Evolutionary conservation across 2,329 filamentous ascomycete genomes (phyloP).

Genomic region (Xylariaceae sp.): DNA sequence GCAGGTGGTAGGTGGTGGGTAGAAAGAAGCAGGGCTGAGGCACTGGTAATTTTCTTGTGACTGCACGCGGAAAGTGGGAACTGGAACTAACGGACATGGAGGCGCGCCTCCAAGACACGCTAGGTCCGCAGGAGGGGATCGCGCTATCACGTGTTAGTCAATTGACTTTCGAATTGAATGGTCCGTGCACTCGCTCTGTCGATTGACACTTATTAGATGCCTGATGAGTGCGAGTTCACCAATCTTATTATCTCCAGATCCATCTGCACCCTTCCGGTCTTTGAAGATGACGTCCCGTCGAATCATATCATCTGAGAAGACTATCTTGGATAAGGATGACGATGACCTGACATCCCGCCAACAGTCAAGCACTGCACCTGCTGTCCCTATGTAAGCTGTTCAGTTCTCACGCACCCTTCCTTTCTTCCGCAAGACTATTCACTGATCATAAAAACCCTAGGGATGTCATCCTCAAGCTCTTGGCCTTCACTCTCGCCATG

Average conservation of each 20-base stretch:
- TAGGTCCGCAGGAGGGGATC: slow-evolving; percentile 12
- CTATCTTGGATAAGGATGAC: slow-evolving; percentile 59
- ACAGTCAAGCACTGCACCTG: slow-evolving; percentile 67
- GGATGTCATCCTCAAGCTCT: slow-evolving; percentile 82
- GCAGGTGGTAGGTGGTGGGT: no score
- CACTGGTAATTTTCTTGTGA: no score
- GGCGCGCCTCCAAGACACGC: slow-evolving; percentile 21
- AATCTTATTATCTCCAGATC: no score
- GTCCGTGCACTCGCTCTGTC: neutral
- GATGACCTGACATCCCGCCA: slow-evolving; percentile 37
- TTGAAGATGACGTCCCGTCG: slow-evolving; percentile 73
- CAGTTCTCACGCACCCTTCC: neutral
- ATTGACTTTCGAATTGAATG: slow-evolving; percentile 6
- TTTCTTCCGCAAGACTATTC: neutral
- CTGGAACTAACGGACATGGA: no score
- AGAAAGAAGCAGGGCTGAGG: no score
- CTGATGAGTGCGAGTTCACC: no score
- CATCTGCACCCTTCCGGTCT: no score
- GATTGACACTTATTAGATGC: neutral
- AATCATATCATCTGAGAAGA: slow-evolving; percentile 63
- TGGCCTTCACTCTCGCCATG: slow-evolving; percentile 91
- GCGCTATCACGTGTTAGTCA: no score
- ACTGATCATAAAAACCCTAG: slow-evolving; percentile 39
- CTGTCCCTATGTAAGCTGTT: slow-evolving; percentile 72
- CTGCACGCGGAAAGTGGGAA: slow-evolving; percentile 17